phyloP scores from a whole-genome alignment of 495 filamentous ascomycete species.

The Xylaria cubensis region DNA sequence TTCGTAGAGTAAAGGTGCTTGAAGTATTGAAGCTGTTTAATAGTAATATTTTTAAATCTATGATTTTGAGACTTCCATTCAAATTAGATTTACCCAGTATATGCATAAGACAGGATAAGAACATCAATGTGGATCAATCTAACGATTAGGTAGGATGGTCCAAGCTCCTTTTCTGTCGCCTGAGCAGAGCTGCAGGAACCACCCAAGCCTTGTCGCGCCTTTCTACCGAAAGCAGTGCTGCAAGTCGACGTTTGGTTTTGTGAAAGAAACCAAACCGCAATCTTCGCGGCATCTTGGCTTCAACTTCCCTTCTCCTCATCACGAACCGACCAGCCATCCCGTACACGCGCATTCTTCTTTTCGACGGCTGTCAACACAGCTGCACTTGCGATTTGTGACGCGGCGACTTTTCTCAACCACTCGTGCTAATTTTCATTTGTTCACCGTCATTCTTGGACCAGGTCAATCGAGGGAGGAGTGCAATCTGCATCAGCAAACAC shows the following conservation, averaged over 20 bases:
- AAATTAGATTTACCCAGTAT: not conserved
- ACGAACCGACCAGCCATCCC: not conserved
- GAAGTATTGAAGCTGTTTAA: not conserved
- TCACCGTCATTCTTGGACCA: not conserved
- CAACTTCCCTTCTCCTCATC: not conserved
- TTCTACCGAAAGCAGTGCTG: slow-evolving; percentile 26
- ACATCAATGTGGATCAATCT: not conserved
- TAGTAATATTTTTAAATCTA: not conserved
- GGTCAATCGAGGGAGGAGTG: slow-evolving; percentile 2
- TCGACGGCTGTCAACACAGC: not conserved
- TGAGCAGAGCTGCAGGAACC: not conserved
- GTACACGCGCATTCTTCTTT: not conserved
- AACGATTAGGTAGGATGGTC: not conserved
- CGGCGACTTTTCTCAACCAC: not conserved
- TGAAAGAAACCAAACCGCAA: slow-evolving; percentile 25
- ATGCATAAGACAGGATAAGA: not conserved
- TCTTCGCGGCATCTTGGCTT: not conserved
- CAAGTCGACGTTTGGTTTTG: slow-evolving; percentile 3
- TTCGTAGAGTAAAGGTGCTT: not conserved
- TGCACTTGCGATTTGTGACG: slow-evolving; percentile 1
- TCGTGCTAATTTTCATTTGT: slow-evolving; percentile 6
- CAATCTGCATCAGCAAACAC: not conserved
- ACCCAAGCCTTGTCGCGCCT: slow-evolving; percentile 22
- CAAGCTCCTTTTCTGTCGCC: slow-evolving; percentile 18
- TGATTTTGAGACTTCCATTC: too few relatives aligned